phyloP scores from a whole-genome alignment of 306 rosid species.

The Pachyrhizus erosus region DNA sequence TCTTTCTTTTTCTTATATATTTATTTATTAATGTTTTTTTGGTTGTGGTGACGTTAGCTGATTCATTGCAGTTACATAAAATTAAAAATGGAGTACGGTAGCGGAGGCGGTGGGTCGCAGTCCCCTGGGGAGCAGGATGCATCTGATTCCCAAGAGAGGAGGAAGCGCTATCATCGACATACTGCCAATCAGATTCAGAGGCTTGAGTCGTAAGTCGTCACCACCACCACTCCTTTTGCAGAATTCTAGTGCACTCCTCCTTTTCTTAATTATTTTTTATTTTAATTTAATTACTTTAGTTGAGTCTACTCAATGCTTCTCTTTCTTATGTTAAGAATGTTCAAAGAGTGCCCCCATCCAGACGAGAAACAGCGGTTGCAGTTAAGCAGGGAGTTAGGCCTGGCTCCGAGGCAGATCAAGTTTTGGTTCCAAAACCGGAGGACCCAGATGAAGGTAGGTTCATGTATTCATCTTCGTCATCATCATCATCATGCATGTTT shows the following conservation, averaged over 20 bases:
- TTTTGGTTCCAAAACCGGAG: conserved; percentile 97
- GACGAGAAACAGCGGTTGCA: conserved; percentile 92
- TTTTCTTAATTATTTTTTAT: not conserved
- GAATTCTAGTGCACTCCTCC: too few relatives aligned
- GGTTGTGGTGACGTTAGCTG: too few relatives aligned
- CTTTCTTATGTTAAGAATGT: conserved; percentile 57
- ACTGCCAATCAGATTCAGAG: conserved; percentile 91
- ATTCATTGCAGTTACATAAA: too few relatives aligned
- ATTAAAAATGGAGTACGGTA: conserved; percentile 12
- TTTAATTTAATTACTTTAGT: not conserved
- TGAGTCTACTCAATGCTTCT: not conserved
- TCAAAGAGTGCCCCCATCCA: conserved; percentile 95
- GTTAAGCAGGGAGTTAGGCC: conserved; percentile 85
- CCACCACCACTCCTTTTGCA: too few relatives aligned
- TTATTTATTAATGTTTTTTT: too few relatives aligned
- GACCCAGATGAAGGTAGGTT: conserved; percentile 89
- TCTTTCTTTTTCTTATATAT: too few relatives aligned
- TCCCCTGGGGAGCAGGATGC: conserved; percentile 42
- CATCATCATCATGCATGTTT: not conserved
- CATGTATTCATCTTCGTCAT: too few relatives aligned
- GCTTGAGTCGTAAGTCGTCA: conserved; percentile 75
- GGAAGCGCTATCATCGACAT: conserved; percentile 95
- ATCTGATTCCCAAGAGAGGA: conserved; percentile 65
- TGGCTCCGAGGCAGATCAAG: conserved; percentile 98
- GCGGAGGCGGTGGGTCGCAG: conserved; percentile 2